Evolutionary conservation across 306 rosid genomes (phyloP), one percentile per base, ranked within the genome.

Genomic region (Urtica urens): DNA sequence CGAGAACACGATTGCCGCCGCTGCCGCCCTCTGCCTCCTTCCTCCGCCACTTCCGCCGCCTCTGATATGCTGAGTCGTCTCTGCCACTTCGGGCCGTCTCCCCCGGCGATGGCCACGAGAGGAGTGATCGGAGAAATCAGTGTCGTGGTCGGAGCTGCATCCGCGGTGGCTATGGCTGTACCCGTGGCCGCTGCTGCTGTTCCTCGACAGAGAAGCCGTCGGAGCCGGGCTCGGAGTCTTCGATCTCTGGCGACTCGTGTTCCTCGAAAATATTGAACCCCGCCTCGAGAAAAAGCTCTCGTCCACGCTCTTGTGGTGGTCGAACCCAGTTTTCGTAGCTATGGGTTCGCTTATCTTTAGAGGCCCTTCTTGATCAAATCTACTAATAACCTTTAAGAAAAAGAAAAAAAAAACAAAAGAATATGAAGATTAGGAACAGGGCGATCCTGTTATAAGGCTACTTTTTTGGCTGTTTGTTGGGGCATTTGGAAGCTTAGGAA

Each of bases 1-100:
- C 10, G 97, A 90, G 59, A 68, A 90, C 28, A 90, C 71, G 53
- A 90, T 81, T 1, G 95, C 93, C 34, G 88, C 78, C 6, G 95
- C 93, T 35, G 88, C 78, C 6, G 79, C 50, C 40, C 71, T 49
- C 49, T 72, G 75, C 47, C 45, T 65, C 50, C 82, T 74, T 65
- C 57, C 67, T 68, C 24, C 78, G 56, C 16, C n/a, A n/a, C n/a
- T n/a, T n/a, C n/a, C n/a, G n/a, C n/a, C n/a, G n/a, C n/a, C n/a
- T n/a, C n/a, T n/a, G n/a, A n/a, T n/a, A n/a, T n/a, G n/a, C n/a
- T n/a, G n/a, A n/a, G n/a, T n/a, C n/a, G n/a, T n/a, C n/a, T n/a
- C n/a, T n/a, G n/a, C n/a, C n/a, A n/a, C n/a, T n/a, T n/a, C n/a
- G n/a, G n/a, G n/a, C n/a, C n/a, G n/a, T n/a, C n/a, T n/a, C n/a